Conservation (phyloP, 176 grass and related monocot species). For the Oryza coarctata region DNA sequence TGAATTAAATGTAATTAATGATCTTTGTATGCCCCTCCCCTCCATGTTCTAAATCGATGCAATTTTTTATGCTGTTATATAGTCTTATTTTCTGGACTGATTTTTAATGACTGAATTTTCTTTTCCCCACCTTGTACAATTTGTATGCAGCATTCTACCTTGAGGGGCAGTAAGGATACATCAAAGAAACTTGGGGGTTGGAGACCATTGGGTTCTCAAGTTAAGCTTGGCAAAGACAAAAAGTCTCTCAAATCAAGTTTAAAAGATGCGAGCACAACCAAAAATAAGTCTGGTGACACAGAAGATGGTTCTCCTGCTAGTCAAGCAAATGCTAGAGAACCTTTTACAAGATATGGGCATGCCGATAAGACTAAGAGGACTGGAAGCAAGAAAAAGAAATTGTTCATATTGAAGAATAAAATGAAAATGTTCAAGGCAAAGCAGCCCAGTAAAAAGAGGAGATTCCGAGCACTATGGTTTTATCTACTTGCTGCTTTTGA, state of each 20-base stretch:
- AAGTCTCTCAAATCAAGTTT: constrained; percentile 38
- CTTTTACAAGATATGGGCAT: constrained; percentile 13
- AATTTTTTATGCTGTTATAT: neutral
- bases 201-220: constrained; percentile 60
- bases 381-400: constrained; percentile 30
- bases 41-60: neutral
- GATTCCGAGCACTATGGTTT: constrained; percentile 62
- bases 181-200: constrained; percentile 61
- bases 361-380: constrained; percentile 49
- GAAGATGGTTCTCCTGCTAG: constrained; percentile 32
- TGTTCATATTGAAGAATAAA: constrained; percentile 24
- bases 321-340: constrained; percentile 41
- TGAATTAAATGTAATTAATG: neutral
- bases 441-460: constrained; percentile 41
- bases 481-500: constrained; percentile 67
- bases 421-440: constrained; percentile 42
- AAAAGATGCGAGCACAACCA: constrained; percentile 24
- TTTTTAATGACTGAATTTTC: neutral
- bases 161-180: constrained; percentile 37
- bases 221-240: constrained; percentile 55
- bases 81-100: neutral
- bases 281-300: constrained; percentile 33
- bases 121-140: constrained; percentile 25
- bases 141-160: constrained; percentile 35
- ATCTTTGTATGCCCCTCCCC: no score